Evolutionary conservation across 371 early-diverging fungal species (phyloP).

Genomic region (Mortierella sp.): DNA sequence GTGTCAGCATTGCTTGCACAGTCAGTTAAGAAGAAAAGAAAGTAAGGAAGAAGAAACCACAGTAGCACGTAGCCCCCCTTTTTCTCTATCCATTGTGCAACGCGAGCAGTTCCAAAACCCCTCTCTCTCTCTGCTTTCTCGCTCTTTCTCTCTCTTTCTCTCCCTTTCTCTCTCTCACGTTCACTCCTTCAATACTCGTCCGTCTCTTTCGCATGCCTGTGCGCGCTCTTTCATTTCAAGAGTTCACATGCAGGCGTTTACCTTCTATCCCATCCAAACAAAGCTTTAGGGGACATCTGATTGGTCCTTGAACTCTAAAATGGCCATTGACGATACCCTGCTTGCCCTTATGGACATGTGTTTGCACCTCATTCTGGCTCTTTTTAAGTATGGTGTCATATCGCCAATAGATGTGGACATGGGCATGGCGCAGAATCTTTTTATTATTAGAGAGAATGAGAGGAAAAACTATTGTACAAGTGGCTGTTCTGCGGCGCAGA

Average conservation of each 20-base stretch:
- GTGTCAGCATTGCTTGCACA: not conserved
- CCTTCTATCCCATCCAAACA: not conserved
- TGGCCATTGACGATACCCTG: not conserved
- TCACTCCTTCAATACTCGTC: not conserved
- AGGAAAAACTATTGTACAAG: not conserved
- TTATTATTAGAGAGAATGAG: not conserved
- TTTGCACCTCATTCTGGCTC: not conserved
- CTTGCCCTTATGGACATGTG: constrained; percentile 6
- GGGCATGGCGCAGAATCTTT: not conserved
- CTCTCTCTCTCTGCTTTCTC: not conserved
- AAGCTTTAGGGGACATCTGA: not conserved
- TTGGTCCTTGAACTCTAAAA: not conserved
- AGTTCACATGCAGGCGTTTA: not conserved
- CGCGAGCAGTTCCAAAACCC: too few species aligned
- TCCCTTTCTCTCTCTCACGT: not conserved
- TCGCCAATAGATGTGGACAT: not conserved
- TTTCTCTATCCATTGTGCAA: too few species aligned
- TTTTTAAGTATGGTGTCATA: not conserved
- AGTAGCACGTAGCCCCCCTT: not conserved
- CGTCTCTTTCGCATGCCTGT: not conserved
- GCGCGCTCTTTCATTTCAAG: not conserved
- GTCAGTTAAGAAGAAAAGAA: not conserved
- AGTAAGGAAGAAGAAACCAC: not conserved
- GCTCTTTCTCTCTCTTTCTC: not conserved
- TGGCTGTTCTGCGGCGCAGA: not conserved